A percentile compares a stretch with the other conserved stretches of the same genome.
Evolutionary conservation across 805 yeast species (phyloP).

Genomic region (Candida ulmi): DNA sequence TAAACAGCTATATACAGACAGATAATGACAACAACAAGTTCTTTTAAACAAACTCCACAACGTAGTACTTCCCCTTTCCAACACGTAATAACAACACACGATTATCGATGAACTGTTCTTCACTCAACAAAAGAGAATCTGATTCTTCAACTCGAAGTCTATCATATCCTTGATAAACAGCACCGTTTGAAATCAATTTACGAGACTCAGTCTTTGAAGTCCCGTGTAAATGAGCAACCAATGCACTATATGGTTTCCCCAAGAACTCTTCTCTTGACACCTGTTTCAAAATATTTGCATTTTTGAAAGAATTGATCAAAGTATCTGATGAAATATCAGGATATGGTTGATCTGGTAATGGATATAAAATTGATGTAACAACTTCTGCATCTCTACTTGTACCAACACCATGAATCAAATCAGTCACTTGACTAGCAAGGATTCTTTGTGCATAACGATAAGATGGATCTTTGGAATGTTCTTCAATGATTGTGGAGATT

Average conservation of each 20-base stretch:
- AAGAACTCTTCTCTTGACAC: constrained; percentile 31
- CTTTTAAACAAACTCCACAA: constrained; percentile 33
- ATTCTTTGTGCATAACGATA: constrained; percentile 66
- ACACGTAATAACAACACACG: constrained; percentile 59
- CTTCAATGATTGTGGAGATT: constrained; percentile 45
- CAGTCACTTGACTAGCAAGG: constrained; percentile 81
- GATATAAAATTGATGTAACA: constrained; percentile 64
- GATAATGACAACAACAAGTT: not conserved
- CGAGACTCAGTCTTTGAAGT: constrained; percentile 54
- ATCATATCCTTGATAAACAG: constrained; percentile 64
- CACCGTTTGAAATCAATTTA: constrained; percentile 61
- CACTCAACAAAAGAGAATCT: constrained; percentile 41
- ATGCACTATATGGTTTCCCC: constrained; percentile 39
- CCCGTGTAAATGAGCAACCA: constrained; percentile 43
- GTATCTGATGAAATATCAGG: constrained; percentile 42
- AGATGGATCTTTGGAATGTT: constrained; percentile 57
- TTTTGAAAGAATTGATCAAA: constrained; percentile 48
- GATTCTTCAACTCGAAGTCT: constrained; percentile 49
- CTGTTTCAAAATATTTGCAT: constrained; percentile 47
- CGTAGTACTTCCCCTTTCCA: constrained; percentile 67
- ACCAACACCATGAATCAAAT: constrained; percentile 80
- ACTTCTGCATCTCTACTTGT: constrained; percentile 62
- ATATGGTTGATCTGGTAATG: constrained; percentile 45
- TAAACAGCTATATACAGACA: not conserved
- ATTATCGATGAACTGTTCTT: constrained; percentile 50